Base-by-base conservation (phyloP, 768 basidiomycete genomes). In the Leucogyrophana mollusca region DNA sequence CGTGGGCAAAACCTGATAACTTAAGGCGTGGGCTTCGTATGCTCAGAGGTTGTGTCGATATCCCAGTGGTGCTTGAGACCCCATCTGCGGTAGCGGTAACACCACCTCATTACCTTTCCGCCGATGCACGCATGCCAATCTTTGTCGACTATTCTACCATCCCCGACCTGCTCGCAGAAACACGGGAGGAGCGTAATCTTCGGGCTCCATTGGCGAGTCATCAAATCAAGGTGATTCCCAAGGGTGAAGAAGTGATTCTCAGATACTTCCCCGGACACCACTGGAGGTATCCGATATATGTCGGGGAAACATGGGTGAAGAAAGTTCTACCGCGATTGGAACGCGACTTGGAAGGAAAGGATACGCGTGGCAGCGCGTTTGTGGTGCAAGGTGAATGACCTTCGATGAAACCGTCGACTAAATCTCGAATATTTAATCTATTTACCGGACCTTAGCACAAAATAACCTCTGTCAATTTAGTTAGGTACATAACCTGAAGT, bases 31-130 rank as follows among this genome's bases (percentile, higher is more conserved):
- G 7, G 27, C 7, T 7, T 30, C 27, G 17, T 11, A 8, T 4
- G 14, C 34, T 38, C 17, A 16, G 14, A 6, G 36, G 16, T 7
- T 14, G 33, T 1, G 16, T 34, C 32, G 21, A 25, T 40, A 16
- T 47, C 3, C 17, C 25, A 6, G 13, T 47, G 9, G 17, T 30
- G 13, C 13, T 38, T 4, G 11, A 20, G 25, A 38, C 16, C 10
- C 9, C 14, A 0, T 11, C 13, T n/a, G 14, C 14, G 9, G 2
- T 10, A n/a, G 21, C 9, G n/a, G 5, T 23, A 23, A 34, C 37
- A 20, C 46, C 46, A 20, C 21, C 40, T 9, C 46, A 47, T 38
- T 47, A 47, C 24, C 32, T 47, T 16, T 47, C 46, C 13, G 39
- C 27, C 20, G 30, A 47, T 32, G 39, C 38, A 14, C 25, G 46